A percentile compares a stretch with the other conserved stretches of the same genome.
Conservation (phyloP, 163 green algal genomes). For the Chlamydomonas reinhardtii region DNA sequence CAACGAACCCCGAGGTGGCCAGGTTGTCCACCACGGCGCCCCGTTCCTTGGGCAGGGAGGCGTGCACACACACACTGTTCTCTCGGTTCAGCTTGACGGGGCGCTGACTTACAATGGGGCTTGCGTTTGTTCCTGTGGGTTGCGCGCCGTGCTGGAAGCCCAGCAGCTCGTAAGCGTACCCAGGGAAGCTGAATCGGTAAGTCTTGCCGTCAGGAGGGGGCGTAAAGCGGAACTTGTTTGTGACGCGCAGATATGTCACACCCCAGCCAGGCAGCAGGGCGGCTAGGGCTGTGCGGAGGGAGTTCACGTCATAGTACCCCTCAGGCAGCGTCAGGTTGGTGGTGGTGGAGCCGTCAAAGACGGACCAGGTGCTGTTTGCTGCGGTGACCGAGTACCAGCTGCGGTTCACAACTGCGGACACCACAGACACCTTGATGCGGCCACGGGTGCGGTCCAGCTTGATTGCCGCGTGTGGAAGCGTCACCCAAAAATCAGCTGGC, state of each 20-base stretch:
- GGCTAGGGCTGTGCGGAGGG: background rate
- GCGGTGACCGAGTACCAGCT: constrained; percentile 1
- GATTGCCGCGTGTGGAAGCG: background rate
- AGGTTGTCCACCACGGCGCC: constrained; percentile 21
- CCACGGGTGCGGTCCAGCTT: background rate
- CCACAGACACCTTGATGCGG: background rate
- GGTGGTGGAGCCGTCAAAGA: background rate
- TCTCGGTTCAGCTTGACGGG: constrained; percentile 38
- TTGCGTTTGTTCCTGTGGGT: background rate
- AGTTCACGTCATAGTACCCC: background rate
- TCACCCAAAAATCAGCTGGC: background rate
- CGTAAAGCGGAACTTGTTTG: background rate
- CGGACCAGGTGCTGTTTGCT: background rate
- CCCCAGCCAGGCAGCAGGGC: background rate
- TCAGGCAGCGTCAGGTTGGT: background rate
- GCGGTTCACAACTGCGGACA: background rate
- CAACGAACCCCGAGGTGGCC: background rate
- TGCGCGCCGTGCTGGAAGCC: too few relatives aligned
- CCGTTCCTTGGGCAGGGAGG: background rate
- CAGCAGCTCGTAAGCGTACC: background rate
- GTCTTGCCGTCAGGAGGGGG: constrained; percentile 8
- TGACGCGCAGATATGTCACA: background rate
- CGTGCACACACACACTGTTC: background rate
- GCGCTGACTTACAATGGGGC: background rate
- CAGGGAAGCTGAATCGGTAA: constrained; percentile 34